These are phyloP conservation scores for Flagelloscypha sp. DNA, from an alignment of 768 basidiomycete genomes.

Conservation along the genomic window DNA sequence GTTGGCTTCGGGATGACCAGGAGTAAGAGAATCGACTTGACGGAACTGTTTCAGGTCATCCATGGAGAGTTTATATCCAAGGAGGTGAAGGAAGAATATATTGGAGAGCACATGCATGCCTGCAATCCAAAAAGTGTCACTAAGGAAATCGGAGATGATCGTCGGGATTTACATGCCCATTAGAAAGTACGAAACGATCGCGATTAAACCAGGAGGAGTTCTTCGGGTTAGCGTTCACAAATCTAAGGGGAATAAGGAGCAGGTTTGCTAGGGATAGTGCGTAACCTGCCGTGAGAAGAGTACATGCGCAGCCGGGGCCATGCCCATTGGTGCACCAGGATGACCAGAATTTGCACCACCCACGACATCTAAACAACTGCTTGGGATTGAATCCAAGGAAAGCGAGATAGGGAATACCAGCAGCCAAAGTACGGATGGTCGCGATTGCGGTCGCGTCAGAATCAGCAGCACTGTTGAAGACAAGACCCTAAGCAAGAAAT, in stretches of 20 bases:
- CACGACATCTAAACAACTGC: no score
- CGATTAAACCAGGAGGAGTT: slow-evolving; percentile 93
- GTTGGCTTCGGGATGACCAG: slow-evolving; percentile 82
- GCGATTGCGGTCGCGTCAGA: slow-evolving; percentile 55
- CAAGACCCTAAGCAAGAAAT: no score
- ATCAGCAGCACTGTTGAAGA: no score
- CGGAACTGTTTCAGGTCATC: slow-evolving; percentile 93
- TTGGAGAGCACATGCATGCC: slow-evolving; percentile 90
- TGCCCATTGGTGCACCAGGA: slow-evolving; percentile 86
- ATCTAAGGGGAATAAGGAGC: slow-evolving; percentile 32
- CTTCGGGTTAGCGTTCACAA: slow-evolving; percentile 83
- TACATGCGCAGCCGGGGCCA: slow-evolving; percentile 79
- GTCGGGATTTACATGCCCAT: slow-evolving; percentile 61
- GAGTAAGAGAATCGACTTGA: slow-evolving; percentile 82
- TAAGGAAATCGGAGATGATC: neutral
- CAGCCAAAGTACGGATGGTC: slow-evolving; percentile 70
- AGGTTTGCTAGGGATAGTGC: slow-evolving; percentile 1
- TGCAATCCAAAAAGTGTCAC: slow-evolving; percentile 19
- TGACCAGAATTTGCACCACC: no score
- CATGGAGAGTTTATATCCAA: slow-evolving; percentile 86
- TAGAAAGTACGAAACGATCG: slow-evolving; percentile 94
- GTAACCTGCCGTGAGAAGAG: slow-evolving; percentile 60
- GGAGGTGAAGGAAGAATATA: slow-evolving; percentile 86
- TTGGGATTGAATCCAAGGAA: slow-evolving; percentile 5
- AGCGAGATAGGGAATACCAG: slow-evolving; percentile 35